phyloP scores from a whole-genome alignment of 2,329 filamentous ascomycete species.

The Coniochaeta prunicola region DNA sequence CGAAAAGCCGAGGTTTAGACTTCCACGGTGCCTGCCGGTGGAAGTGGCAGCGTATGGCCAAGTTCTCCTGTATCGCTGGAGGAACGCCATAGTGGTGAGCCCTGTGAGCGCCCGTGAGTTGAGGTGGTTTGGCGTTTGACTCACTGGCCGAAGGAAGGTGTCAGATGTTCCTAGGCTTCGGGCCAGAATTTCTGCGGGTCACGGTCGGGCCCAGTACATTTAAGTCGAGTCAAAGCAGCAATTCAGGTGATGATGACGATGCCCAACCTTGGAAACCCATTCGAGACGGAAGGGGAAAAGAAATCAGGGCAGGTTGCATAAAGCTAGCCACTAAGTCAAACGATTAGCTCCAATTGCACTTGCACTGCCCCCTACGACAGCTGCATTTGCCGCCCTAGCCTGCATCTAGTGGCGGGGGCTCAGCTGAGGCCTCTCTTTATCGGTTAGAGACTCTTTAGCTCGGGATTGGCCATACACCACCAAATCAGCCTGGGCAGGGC shows the following conservation, averaged over 20 bases:
- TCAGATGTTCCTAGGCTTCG: not conserved
- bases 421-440: not conserved
- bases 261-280: no score
- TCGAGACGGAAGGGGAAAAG: no score
- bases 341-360: not conserved
- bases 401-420: not conserved
- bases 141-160: not conserved
- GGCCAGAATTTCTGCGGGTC: not conserved
- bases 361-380: not conserved
- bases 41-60: constrained; percentile 7
- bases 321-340: no score
- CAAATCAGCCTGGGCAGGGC: not conserved
- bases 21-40: constrained; percentile 2
- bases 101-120: not conserved
- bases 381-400: not conserved
- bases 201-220: not conserved
- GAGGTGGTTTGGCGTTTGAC: not conserved
- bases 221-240: not conserved
- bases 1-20: not conserved
- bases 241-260: not conserved
- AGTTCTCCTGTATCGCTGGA: not conserved
- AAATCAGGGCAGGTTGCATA: no score
- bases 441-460: not conserved
- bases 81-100: not conserved
- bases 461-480: not conserved